Evolutionary conservation across 352 stramenopile genomes (phyloP), one percentile per base, ranked within the genome.

Genomic region (Phytophthora pistaciae): DNA sequence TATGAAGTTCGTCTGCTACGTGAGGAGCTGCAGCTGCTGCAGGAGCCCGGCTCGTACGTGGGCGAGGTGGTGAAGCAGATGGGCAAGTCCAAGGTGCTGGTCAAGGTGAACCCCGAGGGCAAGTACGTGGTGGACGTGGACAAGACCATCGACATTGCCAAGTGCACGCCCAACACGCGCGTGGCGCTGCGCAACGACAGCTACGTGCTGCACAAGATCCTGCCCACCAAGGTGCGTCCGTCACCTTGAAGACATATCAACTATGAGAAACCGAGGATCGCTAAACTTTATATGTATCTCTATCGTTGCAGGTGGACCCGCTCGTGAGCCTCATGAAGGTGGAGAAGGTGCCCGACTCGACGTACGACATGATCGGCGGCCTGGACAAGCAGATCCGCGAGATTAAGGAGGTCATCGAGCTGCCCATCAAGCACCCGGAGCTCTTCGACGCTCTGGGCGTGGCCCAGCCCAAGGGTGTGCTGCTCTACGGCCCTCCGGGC

Each of bases 61-160:
- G 98, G 98, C 61, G 98, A 99, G 80, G 98, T 99, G 44, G 97
- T 99, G 18, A 99, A 99, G 86, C 92, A 98, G 72, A 99, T 99
- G 98, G 97, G 97, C 70, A 99, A 99, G 86, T 98, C 98, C 64
- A 99, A 99, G 77, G 97, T 99, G 25, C 84, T 99, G 21, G 98
- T 99, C 16, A 99, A 99, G 92, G 88, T 98, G 49, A 98, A 99
- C 77, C 97, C 97, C 0, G 98, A 99, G 80, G 98, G 98, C 63
- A 99, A 99, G 79, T 99, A 99, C 78, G 98, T 99, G 23, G 98
- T 99, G 36, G 98, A 99, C 74, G 91, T 99, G 66, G 97, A 99
- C 78, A 99, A 99, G 74, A 87, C 97, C 60, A 97, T 98, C 62
- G 90, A 98, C 72, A 98, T 99, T 56, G 74, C 95, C 65, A 97